A percentile compares a stretch with the other conserved stretches of the same genome.
phyloP scores from a whole-genome alignment of 148 eudicot species.

The Amaranthus hypochondriacus region DNA sequence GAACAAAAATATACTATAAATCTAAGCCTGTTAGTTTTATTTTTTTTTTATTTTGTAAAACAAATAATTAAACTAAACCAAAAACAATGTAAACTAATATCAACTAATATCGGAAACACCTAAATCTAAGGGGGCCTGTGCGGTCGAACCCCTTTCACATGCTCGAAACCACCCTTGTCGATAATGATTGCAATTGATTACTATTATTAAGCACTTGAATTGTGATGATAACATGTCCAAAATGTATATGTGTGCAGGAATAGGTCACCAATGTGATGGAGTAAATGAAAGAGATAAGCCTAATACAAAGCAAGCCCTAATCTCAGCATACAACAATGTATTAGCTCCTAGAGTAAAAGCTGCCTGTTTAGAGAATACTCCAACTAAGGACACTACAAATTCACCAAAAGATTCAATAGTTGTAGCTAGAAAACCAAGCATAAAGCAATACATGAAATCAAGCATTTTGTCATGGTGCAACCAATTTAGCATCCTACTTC shows the following conservation, averaged over 20 bases:
- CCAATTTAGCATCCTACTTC: slow-evolving; percentile 65
- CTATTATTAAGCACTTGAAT: not conserved
- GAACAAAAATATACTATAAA: too few species aligned
- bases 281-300: slow-evolving; percentile 56
- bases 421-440: slow-evolving; percentile 1
- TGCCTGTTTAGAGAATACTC: slow-evolving; percentile 36
- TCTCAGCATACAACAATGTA: slow-evolving; percentile 57
- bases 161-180: too few species aligned
- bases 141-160: too few species aligned
- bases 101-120: too few species aligned
- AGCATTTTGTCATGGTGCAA: slow-evolving; percentile 45
- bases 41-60: too few species aligned
- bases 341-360: slow-evolving; percentile 59
- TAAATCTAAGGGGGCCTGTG: too few species aligned
- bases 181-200: too few species aligned
- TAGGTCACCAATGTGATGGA: slow-evolving; percentile 48
- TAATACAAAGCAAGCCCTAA: slow-evolving; percentile 58
- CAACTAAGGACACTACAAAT: not conserved
- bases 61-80: too few species aligned
- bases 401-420: slow-evolving; percentile 12
- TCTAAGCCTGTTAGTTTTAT: too few species aligned
- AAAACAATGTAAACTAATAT: too few species aligned
- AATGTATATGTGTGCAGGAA: slow-evolving; percentile 37
- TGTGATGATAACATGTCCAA: not conserved
- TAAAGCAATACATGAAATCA: slow-evolving; percentile 19